Percentiles rank a stretch among this genome's conserved stretches.
These are phyloP conservation scores for Periconia sp. DNA, from an alignment of 2,329 filamentous ascomycete genomes.

Conservation along the genomic window DNA sequence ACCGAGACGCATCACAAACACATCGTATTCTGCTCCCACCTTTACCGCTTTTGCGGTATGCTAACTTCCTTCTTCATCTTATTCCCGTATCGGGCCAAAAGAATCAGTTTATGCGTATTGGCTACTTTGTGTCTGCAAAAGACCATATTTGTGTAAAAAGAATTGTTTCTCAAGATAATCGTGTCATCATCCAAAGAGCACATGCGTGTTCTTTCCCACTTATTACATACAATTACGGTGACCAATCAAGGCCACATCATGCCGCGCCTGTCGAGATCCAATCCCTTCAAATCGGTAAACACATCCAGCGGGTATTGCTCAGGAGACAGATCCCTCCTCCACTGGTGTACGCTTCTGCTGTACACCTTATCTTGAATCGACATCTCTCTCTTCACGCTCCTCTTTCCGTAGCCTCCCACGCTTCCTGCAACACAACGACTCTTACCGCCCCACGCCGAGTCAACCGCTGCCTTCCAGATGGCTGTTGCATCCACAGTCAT, in stretches of 20 bases:
- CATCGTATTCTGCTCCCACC: too few species aligned
- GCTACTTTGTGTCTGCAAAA: too few species aligned
- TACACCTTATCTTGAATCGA: conserved; percentile 23
- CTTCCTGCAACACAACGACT: conserved; percentile 37
- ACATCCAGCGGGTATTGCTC: conserved; percentile 40
- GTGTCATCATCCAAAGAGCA: too few species aligned
- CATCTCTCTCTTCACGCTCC: conserved; percentile 27
- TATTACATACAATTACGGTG: background rate
- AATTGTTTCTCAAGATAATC: too few species aligned
- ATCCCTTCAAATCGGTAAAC: conserved; percentile 30
- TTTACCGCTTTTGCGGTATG: too few species aligned
- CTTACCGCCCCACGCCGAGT: conserved; percentile 35
- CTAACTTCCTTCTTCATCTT: too few species aligned
- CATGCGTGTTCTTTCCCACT: background rate
- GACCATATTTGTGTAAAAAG: too few species aligned
- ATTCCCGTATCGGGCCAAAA: too few species aligned
- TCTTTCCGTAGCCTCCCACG: conserved; percentile 21
- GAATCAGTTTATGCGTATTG: too few species aligned
- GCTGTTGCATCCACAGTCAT: conserved; percentile 57
- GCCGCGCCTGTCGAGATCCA: conserved; percentile 19
- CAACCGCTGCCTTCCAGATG: conserved; percentile 54
- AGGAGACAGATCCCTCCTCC: conserved; percentile 28
- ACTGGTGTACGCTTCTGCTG: conserved; percentile 29
- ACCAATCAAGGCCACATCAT: conserved; percentile 29
- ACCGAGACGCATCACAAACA: too few species aligned